Base-by-base conservation (phyloP, 2,329 filamentous ascomycete genomes). In the Rachicladosporium sp. region DNA sequence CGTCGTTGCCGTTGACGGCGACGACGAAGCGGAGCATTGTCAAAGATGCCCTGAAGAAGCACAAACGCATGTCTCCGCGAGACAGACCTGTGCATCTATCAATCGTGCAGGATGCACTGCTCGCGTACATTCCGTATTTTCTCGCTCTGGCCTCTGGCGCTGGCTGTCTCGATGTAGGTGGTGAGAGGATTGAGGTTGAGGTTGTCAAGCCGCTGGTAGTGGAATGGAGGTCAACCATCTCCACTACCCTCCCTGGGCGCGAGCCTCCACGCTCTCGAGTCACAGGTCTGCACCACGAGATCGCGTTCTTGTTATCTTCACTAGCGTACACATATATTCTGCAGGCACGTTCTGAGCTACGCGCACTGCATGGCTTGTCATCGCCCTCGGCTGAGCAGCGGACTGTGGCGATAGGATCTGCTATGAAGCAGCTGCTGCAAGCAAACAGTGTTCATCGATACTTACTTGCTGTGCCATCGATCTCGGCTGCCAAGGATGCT, bases 11-110 rank as follows among this genome's bases (percentile, higher is more conserved):
- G 15, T 74, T 89, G 51, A 74, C 76, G 40, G 80, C 86, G 13
- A 88, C 87, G 49, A 89, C 84, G 6, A 78, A 85, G 55, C 84
- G 91, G 44, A 82, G 83, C 50, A 76, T 93, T 11, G 72, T 95
- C 37, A 79, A 86, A 52, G 79, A 89, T 60, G 74, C 78, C 2
- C 71, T 98, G 44, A 96, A 96, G 65, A 78, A 78, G 51, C 80
- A 95, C 69, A 96, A 94, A 62, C 78, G 86, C 38, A 74, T 94
- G n/a, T 72, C 83, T 3, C 70, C 81, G 6, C 58, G 74, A 7
- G 78, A 82, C 15, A 83, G 86, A 59, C 66, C 76, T 4, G 69
- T 78, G 13, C 78, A 86, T 55, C 71, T 98, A 4, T 69, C 76
- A 15, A 73, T 73, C 4, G 69, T 96, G 30, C 68, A 84, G 40